Conservation (phyloP, 2,329 filamentous ascomycete genomes). For the Colletotrichum australisinense region DNA sequence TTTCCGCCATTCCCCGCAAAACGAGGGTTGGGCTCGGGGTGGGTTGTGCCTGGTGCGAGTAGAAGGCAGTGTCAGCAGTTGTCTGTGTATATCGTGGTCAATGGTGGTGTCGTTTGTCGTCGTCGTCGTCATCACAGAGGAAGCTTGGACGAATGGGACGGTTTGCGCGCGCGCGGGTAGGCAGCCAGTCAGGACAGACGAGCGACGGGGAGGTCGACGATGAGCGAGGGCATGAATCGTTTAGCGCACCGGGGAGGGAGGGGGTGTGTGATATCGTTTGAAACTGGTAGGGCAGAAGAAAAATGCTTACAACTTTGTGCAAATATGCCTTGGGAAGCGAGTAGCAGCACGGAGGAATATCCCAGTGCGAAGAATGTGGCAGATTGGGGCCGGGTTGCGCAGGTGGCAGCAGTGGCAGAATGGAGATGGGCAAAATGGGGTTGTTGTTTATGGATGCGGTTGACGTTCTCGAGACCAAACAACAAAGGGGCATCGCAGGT, state of each 20-base stretch:
- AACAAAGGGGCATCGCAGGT: slow-evolving; percentile 31
- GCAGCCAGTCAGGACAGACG: slow-evolving; percentile 1
- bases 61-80: slow-evolving; percentile 15
- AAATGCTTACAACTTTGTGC: slow-evolving; percentile 22
- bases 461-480: slow-evolving; percentile 12
- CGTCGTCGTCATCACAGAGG: background rate
- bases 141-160: background rate
- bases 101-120: background rate
- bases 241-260: slow-evolving; percentile 17
- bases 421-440: background rate
- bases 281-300: slow-evolving; percentile 11
- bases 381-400: slow-evolving; percentile 2
- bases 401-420: background rate
- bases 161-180: background rate
- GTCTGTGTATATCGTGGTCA: background rate
- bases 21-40: slow-evolving; percentile 21
- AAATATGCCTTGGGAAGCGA: background rate
- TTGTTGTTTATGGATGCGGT: slow-evolving; percentile 27
- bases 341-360: slow-evolving; percentile 17
- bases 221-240: slow-evolving; percentile 15
- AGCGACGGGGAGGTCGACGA: background rate
- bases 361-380: slow-evolving; percentile 17
- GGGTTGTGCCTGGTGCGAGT: slow-evolving; percentile 4
- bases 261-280: slow-evolving; percentile 26
- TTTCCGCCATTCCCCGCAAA: slow-evolving; percentile 61